Conservation (phyloP, 1,284 basidiomycete species). For the Schizophyllum commune region DNA sequence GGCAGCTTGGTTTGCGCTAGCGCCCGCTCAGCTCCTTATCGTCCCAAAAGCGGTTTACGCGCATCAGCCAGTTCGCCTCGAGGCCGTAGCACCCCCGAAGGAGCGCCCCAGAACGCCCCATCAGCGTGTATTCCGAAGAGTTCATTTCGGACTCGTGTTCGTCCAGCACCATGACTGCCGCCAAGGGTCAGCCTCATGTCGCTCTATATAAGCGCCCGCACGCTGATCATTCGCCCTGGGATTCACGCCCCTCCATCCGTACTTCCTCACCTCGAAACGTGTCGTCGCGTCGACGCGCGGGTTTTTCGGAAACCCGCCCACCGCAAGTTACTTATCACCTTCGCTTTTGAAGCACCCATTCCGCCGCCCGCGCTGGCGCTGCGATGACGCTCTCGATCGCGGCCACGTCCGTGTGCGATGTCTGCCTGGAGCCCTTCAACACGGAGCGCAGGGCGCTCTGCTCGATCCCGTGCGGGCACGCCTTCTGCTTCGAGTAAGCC, state of each 20-base stretch:
- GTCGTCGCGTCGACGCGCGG: constrained; percentile 9
- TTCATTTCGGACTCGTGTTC: background rate
- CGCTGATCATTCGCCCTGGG: background rate
- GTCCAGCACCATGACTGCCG: background rate
- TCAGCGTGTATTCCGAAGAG: background rate
- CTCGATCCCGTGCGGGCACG: constrained; percentile 44
- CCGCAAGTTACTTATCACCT: constrained; percentile 16
- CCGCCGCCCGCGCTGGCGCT: constrained; percentile 16
- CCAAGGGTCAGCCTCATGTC: background rate
- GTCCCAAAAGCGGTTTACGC: background rate
- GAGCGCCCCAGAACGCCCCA: background rate
- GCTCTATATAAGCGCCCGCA: background rate
- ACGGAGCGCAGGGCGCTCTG: constrained; percentile 33
- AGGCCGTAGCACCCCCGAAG: background rate
- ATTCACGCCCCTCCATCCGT: constrained; percentile 11
- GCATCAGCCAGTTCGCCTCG: background rate
- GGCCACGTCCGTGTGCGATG: constrained; percentile 41
- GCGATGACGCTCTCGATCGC: constrained; percentile 39
- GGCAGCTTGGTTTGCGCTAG: background rate
- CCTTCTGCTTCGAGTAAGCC: constrained; percentile 40
- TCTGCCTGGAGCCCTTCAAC: constrained; percentile 42
- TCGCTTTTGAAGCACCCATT: constrained; percentile 1
- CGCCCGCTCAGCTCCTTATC: background rate
- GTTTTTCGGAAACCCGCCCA: constrained; percentile 10
- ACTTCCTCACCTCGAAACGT: constrained; percentile 11